Evolutionary conservation across 2,329 filamentous ascomycete species (phyloP), one percentile per base, ranked within the genome.

Genomic region (Monilinia laxa): DNA sequence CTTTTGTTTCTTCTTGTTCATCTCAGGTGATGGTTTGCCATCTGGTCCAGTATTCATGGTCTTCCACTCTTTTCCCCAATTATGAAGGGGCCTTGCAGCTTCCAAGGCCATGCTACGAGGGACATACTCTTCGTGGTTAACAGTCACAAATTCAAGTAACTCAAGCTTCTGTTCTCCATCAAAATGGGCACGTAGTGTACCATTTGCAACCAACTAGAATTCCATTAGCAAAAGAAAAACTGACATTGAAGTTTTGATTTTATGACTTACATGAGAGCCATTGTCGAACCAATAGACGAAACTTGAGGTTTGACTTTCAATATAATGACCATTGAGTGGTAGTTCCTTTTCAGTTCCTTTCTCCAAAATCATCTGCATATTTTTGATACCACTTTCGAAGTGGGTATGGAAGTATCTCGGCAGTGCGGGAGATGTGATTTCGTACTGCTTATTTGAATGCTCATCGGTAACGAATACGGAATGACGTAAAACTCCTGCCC

Each of bases 231-330:
- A 9, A 12, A 64, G 42, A 6, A 16, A 51, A 56, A 14, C 40
- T 31, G 54, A 2, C 28, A 16, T 52, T 11, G 25, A 16, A 28
- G 38, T 11, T 38, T 64, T 20, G 25, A 7, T 23, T 16, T 42
- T 16, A 47, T n/a, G 57, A 82, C 86, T 78, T 82, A 94, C 91
- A 76, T 95, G 92, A 68, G 90, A 90, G 63, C 89, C 90, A 69
- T 90, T 92, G 62, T 90, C 87, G 75, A 94, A 97, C 86, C 91
- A 96, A 76, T 97, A 96, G 6, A 95, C 89, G 67, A 98, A 86
- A 74, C 87, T 95, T 35, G 92, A 88, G 73, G 87, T 90, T 31
- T 81, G 80, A 74, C 91, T 92, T 72, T 92, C 90, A 28, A 97
- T 89, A 72, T 88, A 88, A 73, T 90, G 87, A 56, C 86, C 87